A percentile compares a stretch with the other conserved stretches of the same genome.
Conservation (phyloP, 495 filamentous ascomycete species). For the Chaetomium cochliodes region DNA sequence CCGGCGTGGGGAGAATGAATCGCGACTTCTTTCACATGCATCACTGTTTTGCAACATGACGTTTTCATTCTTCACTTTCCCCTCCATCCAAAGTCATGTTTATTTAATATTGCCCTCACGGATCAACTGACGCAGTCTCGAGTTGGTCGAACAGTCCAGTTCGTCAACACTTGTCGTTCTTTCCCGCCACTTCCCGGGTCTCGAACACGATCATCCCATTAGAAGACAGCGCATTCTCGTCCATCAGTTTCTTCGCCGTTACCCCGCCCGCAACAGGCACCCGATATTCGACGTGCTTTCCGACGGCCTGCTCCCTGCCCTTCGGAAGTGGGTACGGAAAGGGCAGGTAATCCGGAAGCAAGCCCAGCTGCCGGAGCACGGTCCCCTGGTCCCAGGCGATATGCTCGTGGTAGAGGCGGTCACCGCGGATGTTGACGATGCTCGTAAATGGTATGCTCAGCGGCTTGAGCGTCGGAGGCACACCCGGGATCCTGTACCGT, state of each 20-base stretch:
- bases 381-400: conserved; percentile 87
- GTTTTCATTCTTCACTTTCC: not conserved
- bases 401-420: conserved; percentile 76
- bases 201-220: conserved; percentile 61
- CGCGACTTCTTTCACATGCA: not conserved
- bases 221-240: conserved; percentile 58
- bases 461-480: conserved; percentile 65
- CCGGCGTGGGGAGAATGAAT: no score
- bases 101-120: not conserved
- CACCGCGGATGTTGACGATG: conserved; percentile 72
- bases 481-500: conserved; percentile 56
- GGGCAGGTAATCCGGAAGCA: conserved; percentile 61
- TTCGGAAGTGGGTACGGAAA: conserved; percentile 55
- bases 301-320: conserved; percentile 38
- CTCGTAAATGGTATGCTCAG: conserved; percentile 72
- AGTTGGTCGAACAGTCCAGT: not conserved
- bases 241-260: conserved; percentile 62
- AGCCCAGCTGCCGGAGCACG: conserved; percentile 71
- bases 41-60: not conserved
- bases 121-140: not conserved
- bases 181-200: conserved; percentile 13
- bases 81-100: not conserved
- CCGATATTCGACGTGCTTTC: conserved; percentile 55
- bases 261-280: conserved; percentile 71
- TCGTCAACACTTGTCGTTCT: conserved; percentile 23